Conservation (phyloP, 2,329 filamentous ascomycete species). For the Saccharata proteae region DNA sequence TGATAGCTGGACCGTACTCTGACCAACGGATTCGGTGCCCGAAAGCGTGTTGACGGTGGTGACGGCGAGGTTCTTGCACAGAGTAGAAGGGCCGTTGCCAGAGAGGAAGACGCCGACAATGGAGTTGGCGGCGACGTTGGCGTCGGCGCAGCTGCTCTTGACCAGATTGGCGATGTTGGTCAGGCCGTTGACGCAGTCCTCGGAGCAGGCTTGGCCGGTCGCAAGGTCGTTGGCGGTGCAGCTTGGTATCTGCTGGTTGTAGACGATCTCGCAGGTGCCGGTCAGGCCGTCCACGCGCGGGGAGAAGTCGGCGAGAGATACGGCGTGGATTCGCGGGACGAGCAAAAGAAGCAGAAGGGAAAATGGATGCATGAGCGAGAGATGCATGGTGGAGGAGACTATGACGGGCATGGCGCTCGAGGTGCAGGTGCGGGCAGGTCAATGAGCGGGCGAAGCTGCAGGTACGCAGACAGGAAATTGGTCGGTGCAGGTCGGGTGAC, state of each 20-base stretch:
- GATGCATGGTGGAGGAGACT: neutral
- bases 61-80: slow-evolving; percentile 26
- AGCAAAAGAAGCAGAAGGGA: slow-evolving; percentile 10
- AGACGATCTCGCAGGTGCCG: slow-evolving; percentile 25
- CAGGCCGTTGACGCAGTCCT: slow-evolving; percentile 29
- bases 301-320: slow-evolving; percentile 33
- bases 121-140: slow-evolving; percentile 24
- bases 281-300: slow-evolving; percentile 30
- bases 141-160: slow-evolving; percentile 19
- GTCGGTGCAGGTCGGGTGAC: slow-evolving; percentile 4
- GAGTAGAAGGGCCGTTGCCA: slow-evolving; percentile 23
- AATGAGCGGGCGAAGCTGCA: slow-evolving; percentile 1
- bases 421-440: neutral
- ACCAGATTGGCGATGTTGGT: slow-evolving; percentile 22
- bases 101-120: slow-evolving; percentile 32
- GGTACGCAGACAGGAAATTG: slow-evolving; percentile 2
- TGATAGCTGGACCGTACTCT: slow-evolving; percentile 9
- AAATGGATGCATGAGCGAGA: slow-evolving; percentile 10
- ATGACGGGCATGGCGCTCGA: neutral
- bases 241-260: slow-evolving; percentile 27
- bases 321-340: slow-evolving; percentile 18
- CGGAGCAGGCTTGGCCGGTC: slow-evolving; percentile 16
- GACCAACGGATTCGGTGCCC: slow-evolving; percentile 5
- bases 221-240: slow-evolving; percentile 25
- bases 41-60: slow-evolving; percentile 9